Evolutionary conservation across 148 eudicot genomes (phyloP).

Genomic region (Gaultheria prostrata): DNA sequence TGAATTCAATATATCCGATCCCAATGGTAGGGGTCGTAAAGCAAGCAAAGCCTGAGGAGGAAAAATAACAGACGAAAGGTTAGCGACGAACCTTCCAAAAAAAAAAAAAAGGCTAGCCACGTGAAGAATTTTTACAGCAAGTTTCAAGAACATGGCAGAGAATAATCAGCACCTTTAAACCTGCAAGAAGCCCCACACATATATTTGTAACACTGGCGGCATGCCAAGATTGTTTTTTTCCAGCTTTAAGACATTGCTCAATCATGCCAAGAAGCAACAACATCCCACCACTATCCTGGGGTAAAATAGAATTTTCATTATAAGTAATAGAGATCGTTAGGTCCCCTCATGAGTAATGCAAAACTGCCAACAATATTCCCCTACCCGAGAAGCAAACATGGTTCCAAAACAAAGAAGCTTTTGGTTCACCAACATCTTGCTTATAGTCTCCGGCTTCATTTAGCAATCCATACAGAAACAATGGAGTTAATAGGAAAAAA

Average conservation of each 20-base stretch:
- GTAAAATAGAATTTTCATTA: conserved; percentile 11
- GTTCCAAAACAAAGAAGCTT: conserved; percentile 88
- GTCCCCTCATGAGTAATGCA: conserved; percentile 3
- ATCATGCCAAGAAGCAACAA: conserved; percentile 69
- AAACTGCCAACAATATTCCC: conserved; percentile 21
- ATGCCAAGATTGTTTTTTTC: conserved; percentile 80
- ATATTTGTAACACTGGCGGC: conserved; percentile 70
- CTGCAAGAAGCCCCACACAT: conserved; percentile 91
- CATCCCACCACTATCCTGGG: conserved; percentile 87
- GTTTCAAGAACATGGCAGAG: conserved; percentile 15
- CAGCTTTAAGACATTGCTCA: conserved; percentile 82
- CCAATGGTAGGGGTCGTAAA: conserved; percentile 74
- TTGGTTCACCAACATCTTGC: conserved; percentile 94
- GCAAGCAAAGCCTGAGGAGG: conserved; percentile 70
- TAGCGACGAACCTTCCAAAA: not conserved
- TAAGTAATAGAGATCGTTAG: conserved; percentile 18
- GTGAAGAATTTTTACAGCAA: conserved; percentile 11
- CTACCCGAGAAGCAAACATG: conserved; percentile 91
- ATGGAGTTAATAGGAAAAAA: not conserved
- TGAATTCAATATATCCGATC: conserved; percentile 59
- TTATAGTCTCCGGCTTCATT: conserved; percentile 83
- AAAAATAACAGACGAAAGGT: conserved; percentile 18
- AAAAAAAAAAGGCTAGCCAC: no score
- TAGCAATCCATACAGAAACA: conserved; percentile 15
- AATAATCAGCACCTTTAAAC: conserved; percentile 66